A percentile compares a stretch with the other conserved stretches of the same genome.
These are phyloP conservation scores for California macrophylla DNA, from an alignment of 441 rosid genomes.

Conservation along the genomic window DNA sequence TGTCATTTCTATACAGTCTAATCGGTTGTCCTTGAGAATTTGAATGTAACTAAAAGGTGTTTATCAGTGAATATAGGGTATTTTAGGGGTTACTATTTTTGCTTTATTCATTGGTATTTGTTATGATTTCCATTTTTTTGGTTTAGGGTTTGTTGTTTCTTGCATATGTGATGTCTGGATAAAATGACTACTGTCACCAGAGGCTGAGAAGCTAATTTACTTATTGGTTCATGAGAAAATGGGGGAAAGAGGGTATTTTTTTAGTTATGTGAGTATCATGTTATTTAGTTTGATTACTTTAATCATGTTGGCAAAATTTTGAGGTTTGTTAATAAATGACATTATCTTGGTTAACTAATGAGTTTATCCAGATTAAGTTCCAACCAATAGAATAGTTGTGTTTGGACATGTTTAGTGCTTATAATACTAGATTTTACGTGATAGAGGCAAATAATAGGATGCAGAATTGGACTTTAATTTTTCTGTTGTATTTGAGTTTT, in stretches of 20 bases:
- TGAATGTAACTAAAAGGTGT: neutral
- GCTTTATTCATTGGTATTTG: neutral
- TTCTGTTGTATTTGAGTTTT: neutral
- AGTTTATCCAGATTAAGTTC: neutral
- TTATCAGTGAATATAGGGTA: neutral
- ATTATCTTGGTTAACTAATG: neutral
- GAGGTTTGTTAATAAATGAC: neutral
- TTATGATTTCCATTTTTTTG: neutral
- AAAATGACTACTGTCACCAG: neutral
- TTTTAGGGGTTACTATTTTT: neutral
- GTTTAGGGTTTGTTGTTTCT: neutral
- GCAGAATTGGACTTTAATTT: neutral
- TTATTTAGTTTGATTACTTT: neutral
- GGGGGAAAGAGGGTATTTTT: neutral
- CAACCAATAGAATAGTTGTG: neutral
- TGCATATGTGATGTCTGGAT: neutral
- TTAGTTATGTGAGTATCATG: neutral
- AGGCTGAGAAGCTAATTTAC: neutral
- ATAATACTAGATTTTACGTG: neutral
- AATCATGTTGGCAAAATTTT: neutral
- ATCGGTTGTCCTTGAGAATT: conserved; percentile 16
- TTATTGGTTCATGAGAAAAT: neutral
- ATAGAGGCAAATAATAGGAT: neutral
- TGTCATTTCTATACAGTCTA: neutral
- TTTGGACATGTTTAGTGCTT: neutral